Evolutionary conservation across 441 rosid species (phyloP), one percentile per base, ranked within the genome.

Genomic region (Eutrema salsugineum): DNA sequence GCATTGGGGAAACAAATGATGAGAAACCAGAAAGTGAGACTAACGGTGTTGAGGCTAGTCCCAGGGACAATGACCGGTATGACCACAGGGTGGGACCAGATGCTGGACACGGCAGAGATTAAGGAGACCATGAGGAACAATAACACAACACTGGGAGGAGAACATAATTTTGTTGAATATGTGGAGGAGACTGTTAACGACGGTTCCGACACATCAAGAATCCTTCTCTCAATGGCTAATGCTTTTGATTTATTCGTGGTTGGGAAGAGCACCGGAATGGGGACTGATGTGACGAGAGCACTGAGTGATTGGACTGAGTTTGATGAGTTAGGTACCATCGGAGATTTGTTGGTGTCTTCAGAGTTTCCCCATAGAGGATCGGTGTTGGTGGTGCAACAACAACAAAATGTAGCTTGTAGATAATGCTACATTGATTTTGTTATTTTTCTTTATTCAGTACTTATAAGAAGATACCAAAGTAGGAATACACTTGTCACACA

Each of bases 271-370:
- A n/a, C 58, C 8, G 76, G 68, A 10, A 17, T 55, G 16, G 76
- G 74, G 14, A 60, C 46, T 3, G 67, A 58, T 5, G 77, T 59
- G 46, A 68, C 81, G 2, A 39, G 19, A 1, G 78, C 74, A 27
- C 43, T 83, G 5, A 20, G 42, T 14, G 83, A 63, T 30, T 79
- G 83, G 84, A 64, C 35, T 3, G 86, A 83, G 57, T 78, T 83
- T 46, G 75, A 75, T 14, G 84, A 81, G 61, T 79, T 83, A 27
- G 86, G 86, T 40, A 46, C 72, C 38, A 56, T 83, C 1, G 86
- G 83, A 11, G 86, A 83, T 72, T 32, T 83, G 58, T 64, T 83
- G 59, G 79, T 78, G 16, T 73, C 78, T 0, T 3, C 39, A 48
- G 77, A 77, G 48, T 73, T 73, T 43, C 71, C 35, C 1, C 53